A percentile compares a stretch with the other conserved stretches of the same genome.
Conservation (phyloP, 495 filamentous ascomycete genomes). For the Halenospora varia region DNA sequence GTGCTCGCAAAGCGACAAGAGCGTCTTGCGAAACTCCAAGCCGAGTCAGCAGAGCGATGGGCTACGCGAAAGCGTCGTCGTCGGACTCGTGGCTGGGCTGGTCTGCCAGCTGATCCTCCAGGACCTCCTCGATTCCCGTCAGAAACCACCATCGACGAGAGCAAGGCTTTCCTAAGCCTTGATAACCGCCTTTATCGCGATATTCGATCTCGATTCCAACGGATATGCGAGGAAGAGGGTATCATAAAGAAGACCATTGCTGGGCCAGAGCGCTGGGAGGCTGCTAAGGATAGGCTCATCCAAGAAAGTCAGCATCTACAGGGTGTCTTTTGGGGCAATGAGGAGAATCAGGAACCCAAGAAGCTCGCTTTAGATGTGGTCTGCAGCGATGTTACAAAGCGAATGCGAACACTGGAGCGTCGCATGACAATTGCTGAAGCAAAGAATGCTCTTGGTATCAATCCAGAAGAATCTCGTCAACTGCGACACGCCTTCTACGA, state of each 20-base stretch:
- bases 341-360: conserved; percentile 49
- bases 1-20: conserved; percentile 52
- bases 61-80: conserved; percentile 65
- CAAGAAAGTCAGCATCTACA: conserved; percentile 62
- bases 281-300: conserved; percentile 64
- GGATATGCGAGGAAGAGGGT: conserved; percentile 59
- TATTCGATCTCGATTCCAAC: conserved; percentile 62
- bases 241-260: conserved; percentile 72
- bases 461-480: conserved; percentile 65
- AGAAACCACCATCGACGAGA: conserved; percentile 77
- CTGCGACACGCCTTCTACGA: conserved; percentile 64
- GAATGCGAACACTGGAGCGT: conserved; percentile 60
- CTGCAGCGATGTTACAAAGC: conserved; percentile 77
- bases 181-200: conserved; percentile 58
- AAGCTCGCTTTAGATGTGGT: conserved; percentile 71
- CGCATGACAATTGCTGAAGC: conserved; percentile 68
- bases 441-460: conserved; percentile 66
- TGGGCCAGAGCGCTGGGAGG: conserved; percentile 69
- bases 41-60: conserved; percentile 62
- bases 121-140: conserved; percentile 74
- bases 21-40: conserved; percentile 51
- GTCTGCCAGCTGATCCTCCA: conserved; percentile 69
- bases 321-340: conserved; percentile 50
- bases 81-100: conserved; percentile 65
- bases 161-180: conserved; percentile 64